Evolutionary conservation across 257 asterid species (phyloP).

Genomic region (Solanum ahanhuiri): DNA sequence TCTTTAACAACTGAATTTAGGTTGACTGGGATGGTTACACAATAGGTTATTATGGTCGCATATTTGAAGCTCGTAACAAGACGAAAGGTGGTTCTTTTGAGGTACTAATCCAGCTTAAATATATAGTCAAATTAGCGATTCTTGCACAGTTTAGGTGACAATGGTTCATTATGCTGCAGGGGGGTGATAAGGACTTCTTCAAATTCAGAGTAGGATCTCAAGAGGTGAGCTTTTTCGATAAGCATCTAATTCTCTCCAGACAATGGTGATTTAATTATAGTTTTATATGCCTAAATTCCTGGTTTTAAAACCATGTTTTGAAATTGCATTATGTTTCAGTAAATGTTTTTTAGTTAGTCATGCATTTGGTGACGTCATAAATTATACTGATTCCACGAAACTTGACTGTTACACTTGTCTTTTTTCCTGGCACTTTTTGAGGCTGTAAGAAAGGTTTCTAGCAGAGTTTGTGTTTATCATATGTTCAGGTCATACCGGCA

Average conservation of each 20-base stretch:
- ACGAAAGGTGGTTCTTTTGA: constrained; percentile 93
- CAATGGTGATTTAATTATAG: neutral
- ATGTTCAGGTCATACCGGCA: constrained; percentile 86
- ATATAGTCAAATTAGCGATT: neutral
- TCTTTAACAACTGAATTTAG: constrained; percentile 27
- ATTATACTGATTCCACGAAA: neutral
- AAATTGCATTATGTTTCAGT: neutral
- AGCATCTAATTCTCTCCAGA: neutral
- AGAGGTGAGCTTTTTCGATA: constrained; percentile 37
- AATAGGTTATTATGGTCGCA: constrained; percentile 95
- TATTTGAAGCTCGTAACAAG: constrained; percentile 98
- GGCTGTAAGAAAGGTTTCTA: neutral
- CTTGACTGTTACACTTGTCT: neutral
- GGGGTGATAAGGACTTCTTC: constrained; percentile 85
- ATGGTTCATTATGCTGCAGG: constrained; percentile 40
- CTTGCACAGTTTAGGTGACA: neutral
- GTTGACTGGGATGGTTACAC: constrained; percentile 99
- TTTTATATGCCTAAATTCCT: neutral
- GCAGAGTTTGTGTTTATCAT: constrained; percentile 12
- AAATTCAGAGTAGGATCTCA: constrained; percentile 80
- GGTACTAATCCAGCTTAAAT: constrained; percentile 31
- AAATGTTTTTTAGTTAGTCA: neutral
- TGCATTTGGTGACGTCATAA: neutral
- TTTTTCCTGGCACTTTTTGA: neutral
- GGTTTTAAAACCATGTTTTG: neutral